Percentiles rank a stretch among this genome's conserved stretches.
phyloP scores from a whole-genome alignment of 768 basidiomycete species.

The Termitomyces sp. region DNA sequence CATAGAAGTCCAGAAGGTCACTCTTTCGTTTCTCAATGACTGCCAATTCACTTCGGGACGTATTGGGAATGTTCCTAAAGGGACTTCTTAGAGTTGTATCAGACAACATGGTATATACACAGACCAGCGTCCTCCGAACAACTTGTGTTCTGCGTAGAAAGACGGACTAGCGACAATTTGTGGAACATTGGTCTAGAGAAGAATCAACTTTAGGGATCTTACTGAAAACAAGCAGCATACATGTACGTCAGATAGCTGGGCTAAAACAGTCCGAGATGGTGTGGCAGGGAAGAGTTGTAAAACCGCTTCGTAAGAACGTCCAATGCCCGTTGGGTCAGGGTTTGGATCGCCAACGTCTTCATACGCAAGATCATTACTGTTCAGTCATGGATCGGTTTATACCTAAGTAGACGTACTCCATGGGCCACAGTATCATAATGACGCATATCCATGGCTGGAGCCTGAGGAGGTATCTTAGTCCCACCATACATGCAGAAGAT shows the following conservation, averaged over 20 bases:
- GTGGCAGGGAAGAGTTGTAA: slow-evolving; percentile 29
- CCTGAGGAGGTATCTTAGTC: slow-evolving; percentile 10
- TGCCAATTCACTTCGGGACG: slow-evolving; percentile 22
- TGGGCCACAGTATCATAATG: slow-evolving; percentile 33
- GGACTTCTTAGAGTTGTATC: neutral
- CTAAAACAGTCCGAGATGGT: slow-evolving; percentile 22
- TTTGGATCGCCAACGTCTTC: slow-evolving; percentile 34
- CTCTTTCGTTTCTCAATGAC: slow-evolving; percentile 29
- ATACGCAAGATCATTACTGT: slow-evolving; percentile 24
- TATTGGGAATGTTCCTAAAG: slow-evolving; percentile 27
- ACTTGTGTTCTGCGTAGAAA: slow-evolving; percentile 28
- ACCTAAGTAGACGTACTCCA: slow-evolving; percentile 19
- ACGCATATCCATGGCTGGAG: slow-evolving; percentile 29
- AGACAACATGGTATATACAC: neutral
- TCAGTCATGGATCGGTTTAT: neutral
- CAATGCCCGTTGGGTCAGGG: slow-evolving; percentile 29
- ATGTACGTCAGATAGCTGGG: slow-evolving; percentile 23
- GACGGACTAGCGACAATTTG: slow-evolving; percentile 28
- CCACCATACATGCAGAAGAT: neutral
- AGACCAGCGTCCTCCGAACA: slow-evolving; percentile 32
- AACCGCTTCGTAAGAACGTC: slow-evolving; percentile 29
- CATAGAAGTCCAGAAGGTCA: slow-evolving; percentile 30
- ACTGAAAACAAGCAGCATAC: slow-evolving; percentile 13
- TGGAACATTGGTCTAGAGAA: slow-evolving; percentile 21
- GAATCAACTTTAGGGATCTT: neutral